Evolutionary conservation across 176 grass and related monocot genomes (phyloP).

Genomic region (Themeda triandra): DNA sequence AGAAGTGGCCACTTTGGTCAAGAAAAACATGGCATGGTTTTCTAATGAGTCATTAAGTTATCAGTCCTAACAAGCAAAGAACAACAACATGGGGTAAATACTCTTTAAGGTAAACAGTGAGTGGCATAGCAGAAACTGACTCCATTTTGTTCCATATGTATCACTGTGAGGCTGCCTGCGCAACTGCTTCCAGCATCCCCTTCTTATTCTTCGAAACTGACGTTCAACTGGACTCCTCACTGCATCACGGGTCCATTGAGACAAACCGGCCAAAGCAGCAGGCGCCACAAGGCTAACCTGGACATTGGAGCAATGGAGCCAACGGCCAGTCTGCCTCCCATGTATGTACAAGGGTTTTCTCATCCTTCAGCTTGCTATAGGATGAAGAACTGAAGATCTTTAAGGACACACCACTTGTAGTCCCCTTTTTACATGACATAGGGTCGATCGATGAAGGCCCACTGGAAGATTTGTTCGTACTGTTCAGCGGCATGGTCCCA

Average conservation of each 20-base stretch:
- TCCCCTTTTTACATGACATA: conserved; percentile 48
- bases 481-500: conserved; percentile 77
- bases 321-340: not conserved
- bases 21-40: not conserved
- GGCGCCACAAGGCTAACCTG: not conserved
- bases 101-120: not conserved
- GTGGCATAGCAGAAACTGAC: conserved; percentile 5
- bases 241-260: not conserved
- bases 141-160: conserved; percentile 3
- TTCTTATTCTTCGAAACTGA: conserved; percentile 27
- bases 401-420: not conserved
- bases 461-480: conserved; percentile 89
- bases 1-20: not conserved
- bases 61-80: not conserved
- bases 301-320: not conserved
- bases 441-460: conserved; percentile 77
- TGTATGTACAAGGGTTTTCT: conserved; percentile 37
- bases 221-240: not conserved
- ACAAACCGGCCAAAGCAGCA: conserved; percentile 11
- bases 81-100: conserved; percentile 18
- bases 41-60: not conserved
- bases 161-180: conserved; percentile 2
- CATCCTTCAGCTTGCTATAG: not conserved
- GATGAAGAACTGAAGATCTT: conserved; percentile 6
- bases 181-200: not conserved